Evolutionary conservation across 169 alveolate species (phyloP).

Genomic region (Cytauxzoon felis): DNA sequence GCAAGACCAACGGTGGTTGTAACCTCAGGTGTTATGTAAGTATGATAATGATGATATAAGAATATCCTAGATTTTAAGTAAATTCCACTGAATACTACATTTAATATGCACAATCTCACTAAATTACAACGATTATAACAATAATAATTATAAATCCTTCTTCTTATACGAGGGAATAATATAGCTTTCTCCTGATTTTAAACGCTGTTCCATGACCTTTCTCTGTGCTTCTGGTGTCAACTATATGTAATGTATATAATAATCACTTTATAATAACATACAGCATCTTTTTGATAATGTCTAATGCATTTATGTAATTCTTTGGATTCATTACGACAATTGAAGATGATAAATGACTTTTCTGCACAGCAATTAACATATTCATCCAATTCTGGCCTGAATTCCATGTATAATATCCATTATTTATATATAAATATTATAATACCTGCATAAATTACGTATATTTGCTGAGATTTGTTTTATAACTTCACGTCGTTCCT

Average conservation of each 20-base stretch:
- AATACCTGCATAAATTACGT: slow-evolving; percentile 58
- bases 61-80: too few species aligned
- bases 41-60: too few species aligned
- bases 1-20: too few species aligned
- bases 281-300: slow-evolving; percentile 36
- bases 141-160: background rate
- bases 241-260: background rate
- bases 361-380: slow-evolving; percentile 59
- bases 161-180: slow-evolving; percentile 53
- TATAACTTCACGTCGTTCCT: slow-evolving; percentile 47
- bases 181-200: slow-evolving; percentile 44
- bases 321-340: slow-evolving; percentile 34
- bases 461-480: slow-evolving; percentile 32
- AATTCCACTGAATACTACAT: too few species aligned
- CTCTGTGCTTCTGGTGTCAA: slow-evolving; percentile 47
- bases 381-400: slow-evolving; percentile 62
- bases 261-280: slow-evolving; percentile 4
- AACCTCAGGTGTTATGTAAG: too few species aligned
- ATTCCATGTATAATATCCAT: background rate
- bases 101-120: too few species aligned
- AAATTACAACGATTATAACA: too few species aligned
- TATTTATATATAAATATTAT: background rate
- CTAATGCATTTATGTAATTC: slow-evolving; percentile 29
- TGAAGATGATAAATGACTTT: slow-evolving; percentile 18
- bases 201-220: slow-evolving; percentile 40